Conservation (phyloP, 2,329 filamentous ascomycete species). For the Sporothrix euskadiensis region DNA sequence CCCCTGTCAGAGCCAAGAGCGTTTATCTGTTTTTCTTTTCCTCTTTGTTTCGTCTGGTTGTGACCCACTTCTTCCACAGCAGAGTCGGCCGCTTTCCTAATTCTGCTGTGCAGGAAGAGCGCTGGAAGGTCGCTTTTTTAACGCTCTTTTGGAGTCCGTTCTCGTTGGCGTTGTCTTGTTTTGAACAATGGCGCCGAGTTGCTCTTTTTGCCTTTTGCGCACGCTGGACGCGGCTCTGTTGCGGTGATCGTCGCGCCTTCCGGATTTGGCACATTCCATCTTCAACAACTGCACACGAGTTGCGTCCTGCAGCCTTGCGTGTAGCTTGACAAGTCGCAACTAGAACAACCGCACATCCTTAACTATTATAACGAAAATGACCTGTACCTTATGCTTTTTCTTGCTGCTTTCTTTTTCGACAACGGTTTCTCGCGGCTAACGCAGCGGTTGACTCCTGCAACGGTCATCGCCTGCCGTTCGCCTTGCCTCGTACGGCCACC, state of each 20-base stretch:
- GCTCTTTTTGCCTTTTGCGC: neutral
- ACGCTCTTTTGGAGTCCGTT: constrained; percentile 2
- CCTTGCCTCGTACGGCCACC: neutral
- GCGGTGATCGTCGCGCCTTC: neutral
- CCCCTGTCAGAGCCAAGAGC: constrained; percentile 19
- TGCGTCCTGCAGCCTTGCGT: neutral
- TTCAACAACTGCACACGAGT: neutral
- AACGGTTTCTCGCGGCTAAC: neutral
- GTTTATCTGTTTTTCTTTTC: neutral
- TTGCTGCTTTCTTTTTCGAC: neutral
- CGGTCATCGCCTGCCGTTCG: neutral
- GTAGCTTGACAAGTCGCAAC: neutral
- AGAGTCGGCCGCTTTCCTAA: constrained; percentile 11
- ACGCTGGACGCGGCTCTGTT: neutral
- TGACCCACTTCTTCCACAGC: neutral
- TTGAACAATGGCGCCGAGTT: neutral
- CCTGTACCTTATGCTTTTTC: neutral
- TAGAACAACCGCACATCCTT: neutral
- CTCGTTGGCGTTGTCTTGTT: neutral
- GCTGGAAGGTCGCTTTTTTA: neutral
- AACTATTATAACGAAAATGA: neutral
- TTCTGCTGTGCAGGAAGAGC: constrained; percentile 2
- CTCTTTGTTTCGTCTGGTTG: neutral
- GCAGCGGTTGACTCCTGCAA: neutral
- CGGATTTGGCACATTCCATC: neutral